Conservation (phyloP, 139 green algal genomes). For the Chlamydomonas asymmetrica region DNA sequence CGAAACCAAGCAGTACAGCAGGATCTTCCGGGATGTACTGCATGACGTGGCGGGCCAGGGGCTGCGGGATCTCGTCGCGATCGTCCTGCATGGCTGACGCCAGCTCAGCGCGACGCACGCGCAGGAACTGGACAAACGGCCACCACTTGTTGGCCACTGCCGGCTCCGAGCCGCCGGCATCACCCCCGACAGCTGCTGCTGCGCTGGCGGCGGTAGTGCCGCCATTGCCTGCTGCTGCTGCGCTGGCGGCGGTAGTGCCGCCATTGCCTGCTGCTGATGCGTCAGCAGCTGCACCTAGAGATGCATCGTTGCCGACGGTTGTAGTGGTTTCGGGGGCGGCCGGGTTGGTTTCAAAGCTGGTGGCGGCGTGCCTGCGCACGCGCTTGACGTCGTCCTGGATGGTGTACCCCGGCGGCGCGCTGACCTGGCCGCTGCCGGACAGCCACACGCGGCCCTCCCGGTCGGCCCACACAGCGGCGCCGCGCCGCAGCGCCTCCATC, state of each 20-base stretch:
- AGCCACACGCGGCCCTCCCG: slow-evolving; percentile 10
- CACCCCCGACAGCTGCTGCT: background rate
- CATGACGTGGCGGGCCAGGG: background rate
- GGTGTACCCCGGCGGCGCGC: background rate
- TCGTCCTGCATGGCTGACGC: background rate
- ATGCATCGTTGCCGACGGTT: background rate
- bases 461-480: slow-evolving; percentile 16
- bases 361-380: too few species aligned
- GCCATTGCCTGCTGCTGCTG: background rate
- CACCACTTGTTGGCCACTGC: slow-evolving; percentile 5
- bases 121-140: slow-evolving; percentile 17
- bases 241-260: too few species aligned
- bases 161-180: background rate
- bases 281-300: background rate
- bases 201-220: background rate
- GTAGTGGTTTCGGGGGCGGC: too few species aligned
- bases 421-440: background rate
- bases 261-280: background rate
- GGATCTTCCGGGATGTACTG: slow-evolving; percentile 17
- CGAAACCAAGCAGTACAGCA: slow-evolving; percentile 10
- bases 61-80: background rate
- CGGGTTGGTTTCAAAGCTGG: too few species aligned
- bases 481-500: background rate
- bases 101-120: background rate
- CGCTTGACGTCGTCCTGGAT: background rate